Conservation (phyloP, 306 rosid species). For the Potentilla sterilis region DNA sequence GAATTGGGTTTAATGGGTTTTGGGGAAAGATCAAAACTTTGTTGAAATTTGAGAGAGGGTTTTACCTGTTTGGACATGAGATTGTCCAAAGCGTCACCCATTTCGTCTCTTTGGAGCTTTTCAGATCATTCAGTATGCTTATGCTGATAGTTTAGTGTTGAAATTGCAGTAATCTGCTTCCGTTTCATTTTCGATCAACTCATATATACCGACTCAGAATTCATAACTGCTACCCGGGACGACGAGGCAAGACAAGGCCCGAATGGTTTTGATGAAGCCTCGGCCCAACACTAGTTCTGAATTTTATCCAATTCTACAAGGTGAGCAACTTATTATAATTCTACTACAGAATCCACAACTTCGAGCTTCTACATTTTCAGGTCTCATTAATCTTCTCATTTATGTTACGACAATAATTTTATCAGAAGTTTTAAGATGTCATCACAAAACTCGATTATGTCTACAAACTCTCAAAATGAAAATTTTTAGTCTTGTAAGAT, state of each 20-base stretch:
- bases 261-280: neutral
- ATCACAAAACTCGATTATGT: no score
- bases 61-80: constrained; percentile 45
- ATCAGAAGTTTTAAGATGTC: no score
- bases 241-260: neutral
- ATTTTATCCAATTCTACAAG: no score
- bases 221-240: neutral
- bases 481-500: no score
- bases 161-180: neutral
- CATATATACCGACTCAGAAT: neutral
- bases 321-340: no score
- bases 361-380: no score
- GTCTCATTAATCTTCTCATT: no score
- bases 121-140: neutral
- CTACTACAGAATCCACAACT: no score
- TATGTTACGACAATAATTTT: no score
- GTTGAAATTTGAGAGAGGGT: neutral
- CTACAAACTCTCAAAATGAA: no score
- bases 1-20: neutral
- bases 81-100: constrained; percentile 43
- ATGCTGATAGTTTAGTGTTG: neutral
- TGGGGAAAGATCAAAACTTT: neutral
- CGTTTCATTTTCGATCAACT: neutral
- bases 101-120: constrained; percentile 4
- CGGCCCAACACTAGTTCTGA: neutral